These are phyloP conservation scores for Tieghemostelium lacteum DNA, from an alignment of 78 protist species.

Conservation along the genomic window DNA sequence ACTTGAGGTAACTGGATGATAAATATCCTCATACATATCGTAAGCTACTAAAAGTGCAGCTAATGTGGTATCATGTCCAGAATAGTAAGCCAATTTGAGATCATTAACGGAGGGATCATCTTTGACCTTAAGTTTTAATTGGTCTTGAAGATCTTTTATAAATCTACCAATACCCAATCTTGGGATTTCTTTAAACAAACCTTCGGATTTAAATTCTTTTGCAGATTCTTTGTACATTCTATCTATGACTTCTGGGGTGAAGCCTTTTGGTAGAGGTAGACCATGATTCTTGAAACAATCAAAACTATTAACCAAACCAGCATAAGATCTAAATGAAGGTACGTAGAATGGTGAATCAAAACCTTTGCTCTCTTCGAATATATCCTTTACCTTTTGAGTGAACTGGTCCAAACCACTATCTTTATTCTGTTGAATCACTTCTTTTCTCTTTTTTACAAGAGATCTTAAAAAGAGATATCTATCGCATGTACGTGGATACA, in stretches of 20 bases:
- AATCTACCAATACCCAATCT: conserved; percentile 58
- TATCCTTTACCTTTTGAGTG: neutral
- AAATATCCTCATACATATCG: conserved; percentile 52
- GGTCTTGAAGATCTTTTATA: conserved; percentile 20
- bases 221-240: conserved; percentile 64
- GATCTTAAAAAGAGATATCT: conserved; percentile 20
- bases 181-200: conserved; percentile 23
- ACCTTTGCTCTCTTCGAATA: conserved; percentile 50
- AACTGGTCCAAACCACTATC: conserved; percentile 21
- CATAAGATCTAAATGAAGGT: conserved; percentile 29
- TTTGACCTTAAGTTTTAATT: neutral
- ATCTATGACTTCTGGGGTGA: conserved; percentile 29
- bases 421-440: conserved; percentile 25
- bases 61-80: conserved; percentile 68
- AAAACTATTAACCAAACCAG: conserved; percentile 58
- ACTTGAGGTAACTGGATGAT: conserved; percentile 51
- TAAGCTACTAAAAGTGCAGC: conserved; percentile 65
- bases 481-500: conserved; percentile 54
- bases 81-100: conserved; percentile 42
- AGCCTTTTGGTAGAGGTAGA: conserved; percentile 59
- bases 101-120: conserved; percentile 2
- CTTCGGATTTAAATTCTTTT: conserved; percentile 27
- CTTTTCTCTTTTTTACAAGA: conserved; percentile 20
- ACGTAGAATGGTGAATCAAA: conserved; percentile 54
- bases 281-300: conserved; percentile 71